phyloP scores from a whole-genome alignment of 768 basidiomycete genomes.

The Lactarius indigo region DNA sequence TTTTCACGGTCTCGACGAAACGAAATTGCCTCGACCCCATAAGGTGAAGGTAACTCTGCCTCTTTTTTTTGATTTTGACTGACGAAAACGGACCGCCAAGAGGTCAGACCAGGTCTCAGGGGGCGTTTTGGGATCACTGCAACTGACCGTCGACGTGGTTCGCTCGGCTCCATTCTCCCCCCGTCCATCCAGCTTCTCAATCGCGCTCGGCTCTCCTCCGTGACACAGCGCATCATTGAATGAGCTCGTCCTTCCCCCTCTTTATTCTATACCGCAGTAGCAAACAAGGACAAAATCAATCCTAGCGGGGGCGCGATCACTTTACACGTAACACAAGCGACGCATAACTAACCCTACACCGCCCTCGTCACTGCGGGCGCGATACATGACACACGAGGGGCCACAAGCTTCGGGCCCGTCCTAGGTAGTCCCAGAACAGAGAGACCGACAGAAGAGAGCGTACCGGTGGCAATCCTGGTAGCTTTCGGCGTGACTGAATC shows the following conservation, averaged over 20 bases:
- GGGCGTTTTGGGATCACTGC: neutral
- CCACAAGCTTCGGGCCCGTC: neutral
- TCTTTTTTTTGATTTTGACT: neutral
- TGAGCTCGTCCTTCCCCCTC: neutral
- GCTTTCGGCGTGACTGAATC: neutral
- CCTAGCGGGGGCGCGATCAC: neutral
- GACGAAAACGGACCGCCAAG: neutral
- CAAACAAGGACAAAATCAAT: too few relatives aligned
- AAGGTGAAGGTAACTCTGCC: neutral
- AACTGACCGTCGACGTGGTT: neutral
- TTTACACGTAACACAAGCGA: neutral
- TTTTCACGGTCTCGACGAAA: neutral
- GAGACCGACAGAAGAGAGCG: neutral
- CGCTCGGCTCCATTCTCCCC: too few relatives aligned
- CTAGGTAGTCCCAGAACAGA: neutral
- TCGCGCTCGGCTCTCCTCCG: neutral
- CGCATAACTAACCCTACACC: neutral
- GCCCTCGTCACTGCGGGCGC: neutral
- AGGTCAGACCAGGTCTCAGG: too few relatives aligned
- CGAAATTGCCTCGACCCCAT: neutral
- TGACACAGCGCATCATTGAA: neutral
- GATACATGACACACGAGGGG: neutral
- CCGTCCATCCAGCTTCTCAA: neutral
- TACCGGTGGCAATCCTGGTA: neutral
- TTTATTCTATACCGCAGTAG: neutral